Percentiles rank a stretch among this genome's conserved stretches.
Evolutionary conservation across 2,329 filamentous ascomycete species (phyloP).

Genomic region (Cladophialophora immunda): DNA sequence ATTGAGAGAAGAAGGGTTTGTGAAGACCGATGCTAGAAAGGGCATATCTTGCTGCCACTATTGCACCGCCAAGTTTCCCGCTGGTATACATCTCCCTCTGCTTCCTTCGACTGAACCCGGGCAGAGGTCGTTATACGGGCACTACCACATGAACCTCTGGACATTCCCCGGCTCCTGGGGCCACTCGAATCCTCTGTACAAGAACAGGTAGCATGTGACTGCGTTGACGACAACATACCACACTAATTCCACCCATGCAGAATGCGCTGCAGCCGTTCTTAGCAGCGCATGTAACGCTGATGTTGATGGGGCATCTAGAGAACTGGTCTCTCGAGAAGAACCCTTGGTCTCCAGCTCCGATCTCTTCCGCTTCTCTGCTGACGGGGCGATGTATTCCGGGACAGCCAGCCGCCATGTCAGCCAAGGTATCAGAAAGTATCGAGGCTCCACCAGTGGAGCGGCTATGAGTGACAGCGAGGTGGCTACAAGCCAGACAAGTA

Average conservation of each 20-base stretch:
- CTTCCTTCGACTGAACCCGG: neutral
- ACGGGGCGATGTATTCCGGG: constrained; percentile 46
- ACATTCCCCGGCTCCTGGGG: constrained; percentile 64
- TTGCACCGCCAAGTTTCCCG: neutral
- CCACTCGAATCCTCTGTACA: constrained; percentile 66
- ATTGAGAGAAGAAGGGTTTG: neutral
- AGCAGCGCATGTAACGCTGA: constrained; percentile 41
- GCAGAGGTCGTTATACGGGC: no score
- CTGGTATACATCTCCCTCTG: neutral
- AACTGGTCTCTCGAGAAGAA: constrained; percentile 36
- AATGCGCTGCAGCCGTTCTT: constrained; percentile 36
- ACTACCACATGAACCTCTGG: constrained; percentile 69
- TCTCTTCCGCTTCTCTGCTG: constrained; percentile 10
- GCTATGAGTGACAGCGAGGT: constrained; percentile 82
- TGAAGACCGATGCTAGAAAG: neutral
- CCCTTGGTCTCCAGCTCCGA: constrained; percentile 14
- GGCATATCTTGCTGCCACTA: neutral
- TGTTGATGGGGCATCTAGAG: constrained; percentile 39
- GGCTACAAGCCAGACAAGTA: constrained; percentile 71
- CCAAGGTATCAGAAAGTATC: constrained; percentile 97
- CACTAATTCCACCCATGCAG: constrained; percentile 61
- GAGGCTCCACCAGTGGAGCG: constrained; percentile 90
- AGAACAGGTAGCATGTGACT: constrained; percentile 63
- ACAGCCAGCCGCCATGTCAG: constrained; percentile 88
- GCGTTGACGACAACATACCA: constrained; percentile 66